Evolutionary conservation across 2,329 filamentous ascomycete genomes (phyloP).

Genomic region (Ascochyta rabiei): DNA sequence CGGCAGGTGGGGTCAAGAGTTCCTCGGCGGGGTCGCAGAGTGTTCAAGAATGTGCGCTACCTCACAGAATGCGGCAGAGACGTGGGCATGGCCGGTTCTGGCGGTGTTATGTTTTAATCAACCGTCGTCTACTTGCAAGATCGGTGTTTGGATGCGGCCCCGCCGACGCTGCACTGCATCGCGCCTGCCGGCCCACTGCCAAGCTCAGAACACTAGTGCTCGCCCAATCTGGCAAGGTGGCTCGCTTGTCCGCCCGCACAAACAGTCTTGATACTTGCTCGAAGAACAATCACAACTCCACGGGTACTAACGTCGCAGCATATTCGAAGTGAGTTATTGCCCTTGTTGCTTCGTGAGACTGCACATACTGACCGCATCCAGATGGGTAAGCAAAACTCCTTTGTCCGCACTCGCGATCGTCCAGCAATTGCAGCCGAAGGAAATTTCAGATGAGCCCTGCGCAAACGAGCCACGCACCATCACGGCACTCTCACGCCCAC

Average conservation of each 20-base stretch:
- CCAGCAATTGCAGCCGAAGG: slow-evolving; percentile 44
- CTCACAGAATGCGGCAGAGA: neutral
- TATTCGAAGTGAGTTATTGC: slow-evolving; percentile 58
- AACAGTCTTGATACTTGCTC: slow-evolving; percentile 13
- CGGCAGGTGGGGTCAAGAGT: neutral
- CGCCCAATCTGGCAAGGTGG: slow-evolving; percentile 23
- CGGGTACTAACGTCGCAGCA: slow-evolving; percentile 55
- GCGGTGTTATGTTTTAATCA: neutral
- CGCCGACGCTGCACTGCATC: slow-evolving; percentile 5
- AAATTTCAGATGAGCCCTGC: slow-evolving; percentile 28
- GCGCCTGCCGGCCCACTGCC: too few species aligned
- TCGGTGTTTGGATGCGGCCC: slow-evolving; percentile 7
- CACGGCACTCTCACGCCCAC: slow-evolving; percentile 4
- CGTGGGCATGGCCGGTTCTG: slow-evolving; percentile 11
- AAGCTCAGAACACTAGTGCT: slow-evolving; percentile 4
- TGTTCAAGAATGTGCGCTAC: slow-evolving; percentile 12
- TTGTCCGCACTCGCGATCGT: slow-evolving; percentile 25
- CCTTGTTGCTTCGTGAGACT: slow-evolving; percentile 6
- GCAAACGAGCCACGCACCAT: slow-evolving; percentile 16
- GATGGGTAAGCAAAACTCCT: slow-evolving; percentile 65
- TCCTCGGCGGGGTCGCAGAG: slow-evolving; percentile 4
- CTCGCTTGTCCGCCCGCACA: slow-evolving; percentile 30
- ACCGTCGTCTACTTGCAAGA: neutral
- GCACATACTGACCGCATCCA: slow-evolving; percentile 48
- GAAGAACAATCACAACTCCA: slow-evolving; percentile 41